Evolutionary conservation across 73 alveolate species (phyloP).

Genomic region (Diophrys sp.): DNA sequence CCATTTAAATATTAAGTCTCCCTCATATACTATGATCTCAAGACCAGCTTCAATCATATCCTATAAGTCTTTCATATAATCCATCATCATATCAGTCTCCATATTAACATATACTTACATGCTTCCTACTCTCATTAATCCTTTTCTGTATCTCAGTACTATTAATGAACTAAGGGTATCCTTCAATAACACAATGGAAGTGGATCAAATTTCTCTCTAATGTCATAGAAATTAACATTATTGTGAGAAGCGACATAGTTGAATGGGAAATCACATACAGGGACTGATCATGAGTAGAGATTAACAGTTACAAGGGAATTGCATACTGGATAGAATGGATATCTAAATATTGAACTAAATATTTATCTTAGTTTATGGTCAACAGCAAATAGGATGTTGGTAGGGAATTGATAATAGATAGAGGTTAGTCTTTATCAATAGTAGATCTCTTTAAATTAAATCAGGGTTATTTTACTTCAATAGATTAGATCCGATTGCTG

Average conservation of each 20-base stretch:
- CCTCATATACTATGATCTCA: conserved; percentile 54
- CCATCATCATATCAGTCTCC: conserved; percentile 40
- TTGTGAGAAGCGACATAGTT: conserved; percentile 16
- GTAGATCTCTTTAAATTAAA: conserved; percentile 63
- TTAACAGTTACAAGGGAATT: conserved; percentile 25
- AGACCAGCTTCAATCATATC: conserved; percentile 32
- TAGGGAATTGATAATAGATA: conserved; percentile 41
- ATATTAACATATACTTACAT: conserved; percentile 49
- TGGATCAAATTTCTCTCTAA: conserved; percentile 59
- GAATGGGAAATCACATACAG: conserved; percentile 32
- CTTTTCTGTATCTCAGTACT: conserved; percentile 19
- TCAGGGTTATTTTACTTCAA: conserved; percentile 49
- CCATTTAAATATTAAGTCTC: conserved; percentile 74
- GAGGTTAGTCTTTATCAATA: conserved; percentile 77
- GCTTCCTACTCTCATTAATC: conserved; percentile 38
- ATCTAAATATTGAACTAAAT: conserved; percentile 20
- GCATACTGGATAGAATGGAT: conserved; percentile 42
- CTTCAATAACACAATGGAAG: conserved; percentile 56
- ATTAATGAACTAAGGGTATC: conserved; percentile 36
- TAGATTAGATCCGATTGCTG: conserved; percentile 66
- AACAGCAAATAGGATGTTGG: conserved; percentile 50
- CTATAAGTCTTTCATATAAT: conserved; percentile 44
- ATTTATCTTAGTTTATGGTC: conserved; percentile 47
- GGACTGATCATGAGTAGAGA: conserved; percentile 22
- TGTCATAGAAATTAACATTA: conserved; percentile 62